Base-by-base conservation (phyloP, 306 rosid genomes). In the Gleditsia sinensis region DNA sequence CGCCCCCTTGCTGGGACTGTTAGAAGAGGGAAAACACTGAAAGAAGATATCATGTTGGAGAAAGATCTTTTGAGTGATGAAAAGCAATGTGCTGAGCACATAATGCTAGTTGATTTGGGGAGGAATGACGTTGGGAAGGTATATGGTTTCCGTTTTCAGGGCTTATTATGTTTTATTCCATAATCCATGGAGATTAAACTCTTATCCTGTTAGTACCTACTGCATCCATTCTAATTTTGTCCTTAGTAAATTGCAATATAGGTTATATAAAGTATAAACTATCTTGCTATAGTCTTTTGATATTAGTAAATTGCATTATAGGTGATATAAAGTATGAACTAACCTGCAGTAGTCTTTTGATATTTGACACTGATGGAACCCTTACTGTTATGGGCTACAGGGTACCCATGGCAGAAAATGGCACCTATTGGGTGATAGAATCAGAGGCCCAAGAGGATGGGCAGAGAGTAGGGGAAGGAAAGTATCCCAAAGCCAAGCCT, bases 91-190 rank as follows among this genome's bases (percentile, higher is more conserved):
- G 97, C 99, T 8, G 99, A 92, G 84, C 99, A 94, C 39, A 88
- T 87, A 58, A 94, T 92, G 99, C 85, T 92, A 13, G 99, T 94
- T 75, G 99, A 94, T 75, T 83, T 92, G 86, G 99, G 99, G 50
- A 88, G 99, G 83, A 94, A 92, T 79, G 97, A 94, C 43, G 99
- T 94, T 14, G 99, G 99, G 73, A 94, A 86, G 99, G 99, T 94
- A 48, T 61, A 36, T 63, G 16, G 58, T 79, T 71, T 76, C 81
- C 72, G 12, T 58, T 56, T 82, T 57, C 54, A 10, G 49, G 68
- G 17, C 46, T 59, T 50, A 48, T n/a, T 39, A 57, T 67, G 21
- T 74, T 78, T 46, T 45, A 21, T 34, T 53, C 58, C 24, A 24
- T 53, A 27, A 28, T 2, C 21, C 33, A 6, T 30, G 65, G 24